phyloP scores from a whole-genome alignment of 805 yeast species.

The Pichia cephalocereana region DNA sequence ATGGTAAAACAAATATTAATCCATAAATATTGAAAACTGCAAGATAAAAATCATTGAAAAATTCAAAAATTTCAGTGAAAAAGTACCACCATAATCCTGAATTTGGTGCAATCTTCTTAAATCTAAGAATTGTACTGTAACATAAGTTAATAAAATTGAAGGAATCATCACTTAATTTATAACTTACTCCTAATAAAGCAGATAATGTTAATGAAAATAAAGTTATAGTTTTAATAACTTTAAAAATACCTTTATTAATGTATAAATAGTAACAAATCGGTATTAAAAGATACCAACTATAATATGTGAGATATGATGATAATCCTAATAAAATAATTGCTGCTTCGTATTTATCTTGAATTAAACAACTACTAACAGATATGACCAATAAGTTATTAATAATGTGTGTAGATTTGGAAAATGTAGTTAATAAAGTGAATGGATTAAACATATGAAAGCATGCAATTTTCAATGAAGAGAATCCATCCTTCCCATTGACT shows the following conservation, averaged over 20 bases:
- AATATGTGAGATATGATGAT: slow-evolving; percentile 55
- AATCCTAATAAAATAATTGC: slow-evolving; percentile 48
- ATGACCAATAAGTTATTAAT: slow-evolving; percentile 54
- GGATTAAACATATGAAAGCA: slow-evolving; percentile 76
- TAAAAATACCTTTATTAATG: not conserved
- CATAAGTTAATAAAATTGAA: slow-evolving; percentile 42
- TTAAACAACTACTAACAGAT: slow-evolving; percentile 36
- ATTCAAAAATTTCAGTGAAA: slow-evolving; percentile 90
- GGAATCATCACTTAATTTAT: slow-evolving; percentile 27
- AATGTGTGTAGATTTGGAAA: slow-evolving; percentile 57
- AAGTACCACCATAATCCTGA: slow-evolving; percentile 98
- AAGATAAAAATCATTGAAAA: slow-evolving; percentile 73
- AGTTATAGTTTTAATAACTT: slow-evolving; percentile 19
- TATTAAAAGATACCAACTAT: slow-evolving; percentile 50
- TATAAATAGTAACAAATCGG: slow-evolving; percentile 38
- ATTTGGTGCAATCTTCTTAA: slow-evolving; percentile 76
- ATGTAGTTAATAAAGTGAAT: slow-evolving; percentile 53
- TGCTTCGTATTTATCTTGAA: slow-evolving; percentile 29
- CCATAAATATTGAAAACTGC: slow-evolving; percentile 76
- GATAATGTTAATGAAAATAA: slow-evolving; percentile 21
- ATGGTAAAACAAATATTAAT: slow-evolving; percentile 58
- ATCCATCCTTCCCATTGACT: slow-evolving; percentile 19
- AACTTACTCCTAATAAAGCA: slow-evolving; percentile 30
- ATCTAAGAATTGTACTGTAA: slow-evolving; percentile 49
- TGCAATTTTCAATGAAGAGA: slow-evolving; percentile 15